Conservation (phyloP, 2,329 filamentous ascomycete species). For the Ampelomyces quisqualis region DNA sequence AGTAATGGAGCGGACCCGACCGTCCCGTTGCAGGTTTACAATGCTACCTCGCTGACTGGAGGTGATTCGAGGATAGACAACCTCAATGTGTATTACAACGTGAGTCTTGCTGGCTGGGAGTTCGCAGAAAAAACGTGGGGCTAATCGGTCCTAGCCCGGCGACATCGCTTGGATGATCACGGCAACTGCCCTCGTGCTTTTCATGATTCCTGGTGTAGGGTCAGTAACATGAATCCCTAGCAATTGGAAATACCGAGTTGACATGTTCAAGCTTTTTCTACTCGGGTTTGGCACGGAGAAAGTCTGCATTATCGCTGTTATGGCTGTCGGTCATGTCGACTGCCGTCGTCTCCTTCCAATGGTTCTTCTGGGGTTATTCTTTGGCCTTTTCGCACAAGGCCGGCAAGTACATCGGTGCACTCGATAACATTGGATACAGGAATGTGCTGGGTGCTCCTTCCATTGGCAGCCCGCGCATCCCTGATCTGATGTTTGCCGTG, state of each 20-base stretch:
- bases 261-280: conserved; percentile 97
- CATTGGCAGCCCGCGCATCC: conserved; percentile 70
- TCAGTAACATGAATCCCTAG: conserved; percentile 39
- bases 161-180: conserved; percentile 81
- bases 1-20: conserved; percentile 32
- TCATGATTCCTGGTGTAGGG: conserved; percentile 91
- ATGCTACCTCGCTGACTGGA: conserved; percentile 64
- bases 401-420: conserved; percentile 72
- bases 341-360: conserved; percentile 80
- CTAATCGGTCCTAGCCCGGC: conserved; percentile 60
- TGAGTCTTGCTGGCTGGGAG: conserved; percentile 43
- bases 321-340: conserved; percentile 82
- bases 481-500: conserved; percentile 80
- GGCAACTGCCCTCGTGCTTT: conserved; percentile 74
- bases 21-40: conserved; percentile 46
- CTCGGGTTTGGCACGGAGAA: conserved; percentile 82
- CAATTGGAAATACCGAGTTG: too few species aligned
- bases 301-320: conserved; percentile 83
- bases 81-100: conserved; percentile 83
- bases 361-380: conserved; percentile 95
- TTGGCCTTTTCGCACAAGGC: conserved; percentile 78
- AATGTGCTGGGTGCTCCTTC: conserved; percentile 74
- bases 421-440: conserved; percentile 77
- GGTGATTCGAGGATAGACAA: conserved; percentile 67
- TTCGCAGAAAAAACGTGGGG: conserved; percentile 19